These are phyloP conservation scores for Leucocoprinus birnbaumii DNA, from an alignment of 768 basidiomycete genomes.

Conservation along the genomic window DNA sequence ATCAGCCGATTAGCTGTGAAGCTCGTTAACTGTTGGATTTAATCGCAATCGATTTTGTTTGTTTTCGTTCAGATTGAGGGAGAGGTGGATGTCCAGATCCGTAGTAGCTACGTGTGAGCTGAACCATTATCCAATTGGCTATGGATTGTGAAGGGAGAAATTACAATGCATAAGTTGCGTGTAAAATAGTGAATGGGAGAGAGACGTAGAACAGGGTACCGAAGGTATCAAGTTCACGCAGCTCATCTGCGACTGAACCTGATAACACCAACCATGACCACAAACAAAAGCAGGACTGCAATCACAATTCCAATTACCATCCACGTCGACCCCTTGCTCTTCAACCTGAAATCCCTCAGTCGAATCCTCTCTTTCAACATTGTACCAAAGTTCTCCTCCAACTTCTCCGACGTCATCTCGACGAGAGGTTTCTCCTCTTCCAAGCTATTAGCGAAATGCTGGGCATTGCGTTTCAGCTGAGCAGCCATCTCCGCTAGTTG, in stretches of 20 bases:
- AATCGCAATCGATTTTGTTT: no score
- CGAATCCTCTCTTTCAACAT: constrained; percentile 66
- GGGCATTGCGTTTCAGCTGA: constrained; percentile 81
- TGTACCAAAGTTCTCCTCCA: constrained; percentile 68
- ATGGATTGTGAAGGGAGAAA: no score
- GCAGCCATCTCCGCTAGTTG: constrained; percentile 85
- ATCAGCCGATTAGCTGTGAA: no score
- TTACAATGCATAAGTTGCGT: no score
- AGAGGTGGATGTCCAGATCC: no score
- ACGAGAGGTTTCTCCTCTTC: constrained; percentile 74
- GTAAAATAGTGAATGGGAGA: no score
- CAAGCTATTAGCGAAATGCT: constrained; percentile 72
- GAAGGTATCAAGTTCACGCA: no score
- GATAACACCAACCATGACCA: constrained; percentile 72
- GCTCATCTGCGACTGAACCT: constrained; percentile 34
- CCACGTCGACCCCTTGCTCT: constrained; percentile 72
- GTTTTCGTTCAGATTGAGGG: no score
- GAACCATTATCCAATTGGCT: no score
- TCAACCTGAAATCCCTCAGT: constrained; percentile 58
- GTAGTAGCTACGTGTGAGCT: no score
- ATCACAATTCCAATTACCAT: constrained; percentile 61
- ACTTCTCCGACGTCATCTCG: constrained; percentile 60
- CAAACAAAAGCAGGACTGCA: constrained; percentile 65
- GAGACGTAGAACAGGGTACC: no score
- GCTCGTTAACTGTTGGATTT: no score